These are phyloP conservation scores for Candida quercuum DNA, from an alignment of 805 yeast genomes.

Conservation along the genomic window DNA sequence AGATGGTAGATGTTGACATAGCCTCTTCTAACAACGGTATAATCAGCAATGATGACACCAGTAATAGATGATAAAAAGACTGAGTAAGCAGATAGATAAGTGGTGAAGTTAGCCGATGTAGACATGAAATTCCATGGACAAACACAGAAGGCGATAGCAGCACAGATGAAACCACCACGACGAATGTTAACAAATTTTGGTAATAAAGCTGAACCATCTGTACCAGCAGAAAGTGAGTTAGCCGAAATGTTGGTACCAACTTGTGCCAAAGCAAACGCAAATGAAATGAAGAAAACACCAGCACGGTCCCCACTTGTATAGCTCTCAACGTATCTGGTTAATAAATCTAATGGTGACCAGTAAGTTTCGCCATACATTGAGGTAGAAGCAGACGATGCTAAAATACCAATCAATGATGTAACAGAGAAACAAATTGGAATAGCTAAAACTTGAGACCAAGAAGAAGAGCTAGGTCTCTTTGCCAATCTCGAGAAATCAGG, in stretches of 20 bases:
- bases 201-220: slow-evolving; percentile 61
- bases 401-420: slow-evolving; percentile 79
- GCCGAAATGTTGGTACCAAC: slow-evolving; percentile 74
- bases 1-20: slow-evolving; percentile 57
- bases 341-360: slow-evolving; percentile 77
- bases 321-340: slow-evolving; percentile 55
- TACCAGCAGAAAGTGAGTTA: slow-evolving; percentile 66
- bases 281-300: slow-evolving; percentile 72
- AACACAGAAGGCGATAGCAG: slow-evolving; percentile 59
- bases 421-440: slow-evolving; percentile 75
- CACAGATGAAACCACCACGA: slow-evolving; percentile 78
- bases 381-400: slow-evolving; percentile 76
- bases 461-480: slow-evolving; percentile 43
- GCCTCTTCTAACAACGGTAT: slow-evolving; percentile 71
- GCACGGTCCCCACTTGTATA: slow-evolving; percentile 59
- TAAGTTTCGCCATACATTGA: slow-evolving; percentile 59
- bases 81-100: slow-evolving; percentile 75
- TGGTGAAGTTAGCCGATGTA: slow-evolving; percentile 67
- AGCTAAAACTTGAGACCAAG: slow-evolving; percentile 55
- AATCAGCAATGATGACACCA: slow-evolving; percentile 69
- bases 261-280: slow-evolving; percentile 71
- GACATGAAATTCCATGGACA: slow-evolving; percentile 82
- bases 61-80: slow-evolving; percentile 81
- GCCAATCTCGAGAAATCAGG: slow-evolving; percentile 90
- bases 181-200: slow-evolving; percentile 67